Evolutionary conservation across 2,329 filamentous ascomycete species (phyloP), one percentile per base, ranked within the genome.

Genomic region (Pseudogymnoascus sp.): DNA sequence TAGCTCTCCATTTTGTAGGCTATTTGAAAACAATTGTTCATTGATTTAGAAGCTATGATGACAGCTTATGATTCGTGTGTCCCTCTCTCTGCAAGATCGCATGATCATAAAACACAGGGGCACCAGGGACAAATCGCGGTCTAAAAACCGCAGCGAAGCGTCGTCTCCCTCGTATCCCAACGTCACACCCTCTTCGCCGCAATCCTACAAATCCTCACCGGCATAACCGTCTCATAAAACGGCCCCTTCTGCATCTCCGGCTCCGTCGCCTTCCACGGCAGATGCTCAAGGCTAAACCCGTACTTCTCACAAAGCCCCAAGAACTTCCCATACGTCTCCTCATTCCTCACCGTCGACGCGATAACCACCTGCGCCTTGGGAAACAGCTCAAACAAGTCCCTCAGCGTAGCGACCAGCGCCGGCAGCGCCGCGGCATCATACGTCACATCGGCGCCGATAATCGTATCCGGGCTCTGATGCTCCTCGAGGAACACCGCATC

Each of bases 371-470:
- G 76, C 12, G 85, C 76, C 0, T 71, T 69, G 2, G 84, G 81
- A 65, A 84, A 83, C 61, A 85, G 70, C 1, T 77, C 76, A 59
- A 89, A 82, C 11, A 91, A 75, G 59, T 87, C 81, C 33, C 80
- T 75, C 60, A 92, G 72, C 2, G 89, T 91, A 2, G 78, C 80
- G 2, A 90, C 78, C 23, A 93, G 77, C 1, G 83, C 77, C 0
- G 85, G 83, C 59, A 89, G 85, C 43, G 83, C 80, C 37, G 77
- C 77, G 64, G 78, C 78, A 70, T 93, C 89, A 73, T 92, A 93
- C 0, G 88, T 92, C 73, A 93, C 83, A 72, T 93, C 90, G 35
- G 90, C 88, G 3, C 89, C 90, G 29, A 93, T 74, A 2, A 92
- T 81, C 4, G 90, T 74, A 71, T 92, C 87, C 4, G 70, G 69